These are phyloP conservation scores for Akanthomyces muscarius DNA, from an alignment of 2,329 filamentous ascomycete genomes.

Conservation along the genomic window DNA sequence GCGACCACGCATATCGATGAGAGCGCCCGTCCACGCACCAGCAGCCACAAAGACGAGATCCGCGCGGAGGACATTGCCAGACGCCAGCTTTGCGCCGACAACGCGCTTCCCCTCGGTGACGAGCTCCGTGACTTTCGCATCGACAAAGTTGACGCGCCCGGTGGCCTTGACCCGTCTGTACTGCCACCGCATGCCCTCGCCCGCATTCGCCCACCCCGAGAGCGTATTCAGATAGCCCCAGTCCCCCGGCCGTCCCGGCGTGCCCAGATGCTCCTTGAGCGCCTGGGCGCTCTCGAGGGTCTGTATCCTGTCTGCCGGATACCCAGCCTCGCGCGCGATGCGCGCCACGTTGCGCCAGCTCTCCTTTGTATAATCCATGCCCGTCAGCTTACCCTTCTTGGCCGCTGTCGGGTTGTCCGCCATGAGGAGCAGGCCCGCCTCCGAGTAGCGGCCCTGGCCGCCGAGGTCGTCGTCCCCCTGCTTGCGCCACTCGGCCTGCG, in stretches of 20 bases:
- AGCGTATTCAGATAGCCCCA: conserved; percentile 71
- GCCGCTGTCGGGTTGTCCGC: conserved; percentile 42
- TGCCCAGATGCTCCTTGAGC: conserved; percentile 43
- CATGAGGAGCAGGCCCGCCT: conserved; percentile 65
- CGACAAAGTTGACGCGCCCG: conserved; percentile 53
- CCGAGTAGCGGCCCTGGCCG: conserved; percentile 62
- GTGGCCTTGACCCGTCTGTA: conserved; percentile 50
- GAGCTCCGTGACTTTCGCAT: conserved; percentile 45
- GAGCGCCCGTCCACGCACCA: conserved; percentile 77
- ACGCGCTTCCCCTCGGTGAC: conserved; percentile 37
- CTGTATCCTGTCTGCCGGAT: conserved; percentile 37
- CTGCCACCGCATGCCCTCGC: conserved; percentile 63
- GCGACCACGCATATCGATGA: conserved; percentile 74
- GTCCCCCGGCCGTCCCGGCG: conserved; percentile 51
- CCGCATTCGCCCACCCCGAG: conserved; percentile 79
- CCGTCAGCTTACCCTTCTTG: conserved; percentile 36
- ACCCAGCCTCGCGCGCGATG: conserved; percentile 39
- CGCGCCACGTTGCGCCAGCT: conserved; percentile 59
- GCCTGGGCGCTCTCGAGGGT: conserved; percentile 42
- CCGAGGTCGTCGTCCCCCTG: conserved; percentile 52
- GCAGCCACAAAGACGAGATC: conserved; percentile 77
- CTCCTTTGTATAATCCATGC: conserved; percentile 54
- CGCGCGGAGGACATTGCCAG: conserved; percentile 43
- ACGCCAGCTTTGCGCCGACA: conserved; percentile 49
- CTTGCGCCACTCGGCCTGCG: conserved; percentile 66